Evolutionary conservation across 2,329 filamentous ascomycete genomes (phyloP).

Genomic region (Fusarium tricinctum): DNA sequence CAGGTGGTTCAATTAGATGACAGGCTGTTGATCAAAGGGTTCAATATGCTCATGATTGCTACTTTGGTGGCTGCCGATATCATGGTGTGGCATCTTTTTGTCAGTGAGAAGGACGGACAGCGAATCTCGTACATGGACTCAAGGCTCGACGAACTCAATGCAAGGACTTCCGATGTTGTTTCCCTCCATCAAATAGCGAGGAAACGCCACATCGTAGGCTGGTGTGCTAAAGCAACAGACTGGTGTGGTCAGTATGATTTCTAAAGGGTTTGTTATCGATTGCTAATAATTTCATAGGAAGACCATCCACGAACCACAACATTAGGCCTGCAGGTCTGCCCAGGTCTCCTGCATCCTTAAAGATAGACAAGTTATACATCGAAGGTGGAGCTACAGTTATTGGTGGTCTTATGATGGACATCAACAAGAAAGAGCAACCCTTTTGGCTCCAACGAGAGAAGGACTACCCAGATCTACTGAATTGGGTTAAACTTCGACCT

Average conservation of each 20-base stretch:
- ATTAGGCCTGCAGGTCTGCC: slow-evolving; percentile 2
- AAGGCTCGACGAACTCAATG: background rate
- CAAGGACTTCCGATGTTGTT: background rate
- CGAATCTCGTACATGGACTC: slow-evolving; percentile 28
- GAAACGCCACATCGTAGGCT: slow-evolving; percentile 28
- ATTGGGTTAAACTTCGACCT: slow-evolving; percentile 19
- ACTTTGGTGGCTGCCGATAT: slow-evolving; percentile 1
- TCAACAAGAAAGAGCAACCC: slow-evolving; percentile 24
- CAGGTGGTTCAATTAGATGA: slow-evolving; percentile 13
- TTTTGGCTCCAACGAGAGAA: slow-evolving; percentile 30
- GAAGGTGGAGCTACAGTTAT: slow-evolving; percentile 16
- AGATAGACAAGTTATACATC: slow-evolving; percentile 25
- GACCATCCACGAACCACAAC: background rate
- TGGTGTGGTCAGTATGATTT: slow-evolving; percentile 10
- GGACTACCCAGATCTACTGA: slow-evolving; percentile 26
- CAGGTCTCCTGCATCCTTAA: background rate
- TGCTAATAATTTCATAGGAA: background rate
- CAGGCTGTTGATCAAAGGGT: slow-evolving; percentile 22
- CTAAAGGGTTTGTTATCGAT: background rate
- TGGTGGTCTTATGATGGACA: slow-evolving; percentile 4
- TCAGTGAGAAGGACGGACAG: background rate
- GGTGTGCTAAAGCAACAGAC: slow-evolving; percentile 24
- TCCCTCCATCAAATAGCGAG: slow-evolving; percentile 3
- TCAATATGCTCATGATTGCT: slow-evolving; percentile 14
- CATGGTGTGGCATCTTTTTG: slow-evolving; percentile 27